Conservation (phyloP, 768 basidiomycete species). For the Tricholoma furcatifolium region DNA sequence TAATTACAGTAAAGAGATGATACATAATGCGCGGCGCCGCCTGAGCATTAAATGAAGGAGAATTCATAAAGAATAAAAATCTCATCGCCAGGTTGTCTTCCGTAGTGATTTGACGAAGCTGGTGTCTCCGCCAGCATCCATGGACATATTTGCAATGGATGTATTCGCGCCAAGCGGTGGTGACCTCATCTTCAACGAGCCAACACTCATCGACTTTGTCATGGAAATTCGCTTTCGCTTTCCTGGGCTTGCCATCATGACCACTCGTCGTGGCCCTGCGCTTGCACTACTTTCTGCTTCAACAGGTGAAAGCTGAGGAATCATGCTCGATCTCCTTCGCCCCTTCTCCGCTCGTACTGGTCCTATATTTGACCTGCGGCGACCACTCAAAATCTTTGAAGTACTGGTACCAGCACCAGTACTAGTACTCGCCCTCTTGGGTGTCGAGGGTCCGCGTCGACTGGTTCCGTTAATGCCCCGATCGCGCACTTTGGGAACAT, state of each 20-base stretch:
- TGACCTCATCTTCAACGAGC: slow-evolving; percentile 27
- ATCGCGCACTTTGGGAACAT: slow-evolving; percentile 40
- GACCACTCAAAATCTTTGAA: slow-evolving; percentile 35
- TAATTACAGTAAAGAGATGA: slow-evolving; percentile 14
- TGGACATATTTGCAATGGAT: slow-evolving; percentile 30
- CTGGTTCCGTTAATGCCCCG: slow-evolving; percentile 34
- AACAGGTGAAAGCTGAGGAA: slow-evolving; percentile 62
- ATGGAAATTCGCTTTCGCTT: slow-evolving; percentile 62
- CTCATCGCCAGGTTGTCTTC: slow-evolving; percentile 62
- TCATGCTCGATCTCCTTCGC: slow-evolving; percentile 77
- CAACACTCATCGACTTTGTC: slow-evolving; percentile 36
- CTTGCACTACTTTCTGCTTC: slow-evolving; percentile 32
- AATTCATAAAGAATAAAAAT: slow-evolving; percentile 7
- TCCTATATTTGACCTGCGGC: slow-evolving; percentile 75
- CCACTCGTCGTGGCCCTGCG: slow-evolving; percentile 31
- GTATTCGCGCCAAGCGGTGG: slow-evolving; percentile 19
- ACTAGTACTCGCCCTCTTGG: slow-evolving; percentile 24
- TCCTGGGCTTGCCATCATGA: slow-evolving; percentile 48
- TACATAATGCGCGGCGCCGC: slow-evolving; percentile 15
- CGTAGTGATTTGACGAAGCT: slow-evolving; percentile 40
- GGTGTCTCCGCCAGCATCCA: slow-evolving; percentile 47
- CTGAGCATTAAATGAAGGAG: slow-evolving; percentile 6
- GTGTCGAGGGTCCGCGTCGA: slow-evolving; percentile 51
- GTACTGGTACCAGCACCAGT: slow-evolving; percentile 13
- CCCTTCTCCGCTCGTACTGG: slow-evolving; percentile 72